Base-by-base conservation (phyloP, 75 land plant genomes). In the Sequoiadendron giganteum region DNA sequence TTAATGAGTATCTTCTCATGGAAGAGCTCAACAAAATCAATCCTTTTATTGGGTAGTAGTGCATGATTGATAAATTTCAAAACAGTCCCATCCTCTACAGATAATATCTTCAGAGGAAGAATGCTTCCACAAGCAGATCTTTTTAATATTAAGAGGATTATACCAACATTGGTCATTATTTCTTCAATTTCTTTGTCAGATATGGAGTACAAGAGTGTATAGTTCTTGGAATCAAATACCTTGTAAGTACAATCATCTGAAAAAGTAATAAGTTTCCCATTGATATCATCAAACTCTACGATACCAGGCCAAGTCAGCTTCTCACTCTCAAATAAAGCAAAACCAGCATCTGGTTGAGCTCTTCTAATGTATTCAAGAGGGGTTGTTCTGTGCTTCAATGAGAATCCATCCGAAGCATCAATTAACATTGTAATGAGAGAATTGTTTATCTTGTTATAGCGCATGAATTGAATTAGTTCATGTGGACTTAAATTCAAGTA, bases 241-340 rank as follows among this genome's bases (percentile, higher is more conserved):
- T 42, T 42, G 43, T 42, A 42, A 42, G 4, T 42, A 42, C 4
- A 1, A 42, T 96, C 95, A 85, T 98, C 99, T 87, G 99, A 96
- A 86, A 95, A 96, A 11, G 99, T 97, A 32, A 97, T 94, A 47
- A 97, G 97, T 87, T 97, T 97, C 36, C 97, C 99, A 92, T 97
- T 97, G 72, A 97, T 98, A 90, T 97, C 99, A 93, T 96, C 99
- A 93, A 97, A 97, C 87, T 97, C 99, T 77, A 97, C 99, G 93
- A 97, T 96, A 36, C 99, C 99, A 89, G 99, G 99, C 97, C 97
- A 97, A 36, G 98, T 42, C 43, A 42, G 43, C 43, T 42, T 42
- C 43, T 42, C 43, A 42, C 43, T 42, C 43, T 42, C 43, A 90
- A 97, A 97, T 85, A 97, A 93, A 54, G 95, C 90, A 92, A 96